Percentiles rank a stretch among this genome's conserved stretches.
Evolutionary conservation across 1,139 yeast genomes (phyloP).

Genomic region (Lipomyces yarrowii): DNA sequence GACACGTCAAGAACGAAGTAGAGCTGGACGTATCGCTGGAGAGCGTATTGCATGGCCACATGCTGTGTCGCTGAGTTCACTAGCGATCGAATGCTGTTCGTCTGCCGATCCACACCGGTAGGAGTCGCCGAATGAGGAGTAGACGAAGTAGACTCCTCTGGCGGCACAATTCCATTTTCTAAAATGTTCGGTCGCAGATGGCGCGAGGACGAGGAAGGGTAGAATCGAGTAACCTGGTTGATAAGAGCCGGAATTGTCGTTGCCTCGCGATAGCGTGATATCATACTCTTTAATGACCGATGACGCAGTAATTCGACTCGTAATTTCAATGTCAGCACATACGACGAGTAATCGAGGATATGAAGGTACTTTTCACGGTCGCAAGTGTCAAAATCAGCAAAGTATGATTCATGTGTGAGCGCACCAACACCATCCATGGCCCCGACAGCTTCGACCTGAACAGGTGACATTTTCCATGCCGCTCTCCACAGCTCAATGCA

Average conservation of each 20-base stretch:
- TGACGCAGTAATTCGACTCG: constrained; percentile 16
- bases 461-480: constrained; percentile 1
- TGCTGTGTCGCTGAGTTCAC: constrained; percentile 16
- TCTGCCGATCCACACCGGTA: neutral
- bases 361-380: constrained; percentile 11
- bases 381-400: neutral
- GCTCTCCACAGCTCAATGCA: constrained; percentile 13
- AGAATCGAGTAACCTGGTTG: constrained; percentile 14
- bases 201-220: constrained; percentile 12
- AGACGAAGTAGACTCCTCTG: neutral
- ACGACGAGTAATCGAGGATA: constrained; percentile 15
- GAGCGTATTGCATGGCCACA: constrained; percentile 11
- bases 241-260: constrained; percentile 11
- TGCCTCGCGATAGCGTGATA: constrained; percentile 6
- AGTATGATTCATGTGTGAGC: constrained; percentile 6
- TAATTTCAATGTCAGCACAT: constrained; percentile 7
- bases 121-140: neutral
- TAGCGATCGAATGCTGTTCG: neutral
- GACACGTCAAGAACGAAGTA: constrained; percentile 20
- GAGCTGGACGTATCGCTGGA: constrained; percentile 18
- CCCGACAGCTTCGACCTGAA: neutral
- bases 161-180: neutral
- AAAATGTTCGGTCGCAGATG: constrained; percentile 10
- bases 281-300: constrained; percentile 13
- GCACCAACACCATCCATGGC: neutral